Evolutionary conservation across 352 stramenopile genomes (phyloP).

Genomic region (Globisporangium megalacanthum): DNA sequence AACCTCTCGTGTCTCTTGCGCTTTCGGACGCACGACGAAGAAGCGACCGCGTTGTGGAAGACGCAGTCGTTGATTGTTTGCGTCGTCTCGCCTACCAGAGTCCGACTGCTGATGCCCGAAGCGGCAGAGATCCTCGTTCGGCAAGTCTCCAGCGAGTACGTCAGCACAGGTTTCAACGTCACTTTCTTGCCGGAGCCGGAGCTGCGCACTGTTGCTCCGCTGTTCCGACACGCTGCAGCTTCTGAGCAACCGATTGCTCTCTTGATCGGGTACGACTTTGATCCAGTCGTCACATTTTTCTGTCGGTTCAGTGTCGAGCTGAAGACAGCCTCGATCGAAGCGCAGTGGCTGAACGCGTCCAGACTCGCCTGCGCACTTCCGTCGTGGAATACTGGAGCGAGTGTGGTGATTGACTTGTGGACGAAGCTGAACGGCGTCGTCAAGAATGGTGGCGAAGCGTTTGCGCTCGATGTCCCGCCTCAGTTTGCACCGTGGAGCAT

Average conservation of each 20-base stretch:
- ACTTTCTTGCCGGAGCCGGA: conserved; percentile 25
- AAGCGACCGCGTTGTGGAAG: conserved; percentile 14
- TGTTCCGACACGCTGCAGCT: neutral
- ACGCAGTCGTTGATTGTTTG: conserved; percentile 24
- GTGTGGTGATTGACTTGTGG: conserved; percentile 25
- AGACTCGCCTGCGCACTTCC: conserved; percentile 24
- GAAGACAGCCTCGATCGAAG: conserved; percentile 18
- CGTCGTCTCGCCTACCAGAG: neutral
- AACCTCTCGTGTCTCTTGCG: conserved; percentile 26
- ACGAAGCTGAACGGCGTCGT: conserved; percentile 13
- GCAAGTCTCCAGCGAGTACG: conserved; percentile 11
- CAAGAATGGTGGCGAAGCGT: neutral
- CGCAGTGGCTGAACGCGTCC: conserved; percentile 29
- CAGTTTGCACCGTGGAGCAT: conserved; percentile 17
- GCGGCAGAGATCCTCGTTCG: conserved; percentile 19
- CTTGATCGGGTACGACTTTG: conserved; percentile 39
- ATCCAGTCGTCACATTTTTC: conserved; percentile 17
- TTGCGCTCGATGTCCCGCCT: conserved; percentile 3
- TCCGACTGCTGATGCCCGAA: neutral
- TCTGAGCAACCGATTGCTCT: conserved; percentile 8
- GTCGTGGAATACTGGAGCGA: conserved; percentile 13
- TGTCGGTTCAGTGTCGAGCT: conserved; percentile 32
- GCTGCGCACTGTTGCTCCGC: conserved; percentile 11
- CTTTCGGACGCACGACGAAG: conserved; percentile 4
- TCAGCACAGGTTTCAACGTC: conserved; percentile 33